phyloP scores from a whole-genome alignment of 768 basidiomycete genomes.

The Candolleomyces efflorescens region DNA sequence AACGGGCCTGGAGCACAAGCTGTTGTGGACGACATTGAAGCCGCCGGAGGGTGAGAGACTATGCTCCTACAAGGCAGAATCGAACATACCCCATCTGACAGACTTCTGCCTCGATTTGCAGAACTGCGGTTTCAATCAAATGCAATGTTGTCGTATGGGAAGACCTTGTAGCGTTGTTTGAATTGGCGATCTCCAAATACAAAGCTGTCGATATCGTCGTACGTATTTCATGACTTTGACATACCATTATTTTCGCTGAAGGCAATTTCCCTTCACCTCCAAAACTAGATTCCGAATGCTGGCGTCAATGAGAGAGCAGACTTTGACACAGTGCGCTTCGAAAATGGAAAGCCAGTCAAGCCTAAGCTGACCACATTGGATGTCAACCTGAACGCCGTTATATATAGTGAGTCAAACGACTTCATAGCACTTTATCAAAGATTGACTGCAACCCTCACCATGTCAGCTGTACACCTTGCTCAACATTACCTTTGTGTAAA shows the following conservation, averaged over 20 bases:
- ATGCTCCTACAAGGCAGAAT: background rate
- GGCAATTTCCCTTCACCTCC: background rate
- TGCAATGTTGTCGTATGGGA: constrained; percentile 55
- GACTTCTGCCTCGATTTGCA: constrained; percentile 15
- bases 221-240: constrained; percentile 11
- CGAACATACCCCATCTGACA: background rate
- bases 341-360: constrained; percentile 38
- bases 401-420: constrained; percentile 39
- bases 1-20: constrained; percentile 36
- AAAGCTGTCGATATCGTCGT: constrained; percentile 54
- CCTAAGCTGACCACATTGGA: constrained; percentile 43
- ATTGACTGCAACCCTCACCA: background rate
- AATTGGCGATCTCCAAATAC: constrained; percentile 40
- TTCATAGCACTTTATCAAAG: background rate
- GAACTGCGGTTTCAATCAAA: constrained; percentile 35
- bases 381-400: constrained; percentile 43
- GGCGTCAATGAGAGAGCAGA: constrained; percentile 36
- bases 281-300: constrained; percentile 42
- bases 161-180: constrained; percentile 48
- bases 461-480: constrained; percentile 45
- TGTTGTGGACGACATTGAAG: constrained; percentile 36
- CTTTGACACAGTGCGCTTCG: constrained; percentile 25
- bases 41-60: constrained; percentile 37
- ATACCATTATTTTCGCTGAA: too few relatives aligned
- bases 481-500: constrained; percentile 44